Conservation (phyloP, 768 basidiomycete species). For the Leucocoprinus leucothites region DNA sequence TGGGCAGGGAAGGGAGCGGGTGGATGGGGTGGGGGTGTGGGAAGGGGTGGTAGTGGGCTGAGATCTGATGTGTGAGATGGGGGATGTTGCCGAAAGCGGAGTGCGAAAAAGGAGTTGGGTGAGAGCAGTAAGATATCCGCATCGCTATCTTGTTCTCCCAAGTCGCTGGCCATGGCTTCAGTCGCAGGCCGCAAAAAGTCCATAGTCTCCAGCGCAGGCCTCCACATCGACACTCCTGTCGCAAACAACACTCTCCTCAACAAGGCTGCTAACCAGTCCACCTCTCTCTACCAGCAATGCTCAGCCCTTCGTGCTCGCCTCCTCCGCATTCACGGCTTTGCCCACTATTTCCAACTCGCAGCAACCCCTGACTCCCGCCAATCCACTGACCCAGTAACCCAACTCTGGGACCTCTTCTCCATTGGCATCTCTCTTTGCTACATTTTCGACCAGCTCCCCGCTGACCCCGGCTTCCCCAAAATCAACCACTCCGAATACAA, state of each 20-base stretch:
- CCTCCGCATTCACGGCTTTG: slow-evolving; percentile 73
- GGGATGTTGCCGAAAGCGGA: slow-evolving; percentile 7
- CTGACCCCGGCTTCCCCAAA: slow-evolving; percentile 54
- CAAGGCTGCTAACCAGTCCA: slow-evolving; percentile 82
- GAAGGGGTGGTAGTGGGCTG: not conserved
- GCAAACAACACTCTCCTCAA: slow-evolving; percentile 87
- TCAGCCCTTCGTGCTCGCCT: slow-evolving; percentile 73
- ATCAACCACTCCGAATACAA: slow-evolving; percentile 66
- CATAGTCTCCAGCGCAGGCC: slow-evolving; percentile 58
- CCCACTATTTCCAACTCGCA: slow-evolving; percentile 64
- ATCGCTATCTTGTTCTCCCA: slow-evolving; percentile 16
- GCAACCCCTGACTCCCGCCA: slow-evolving; percentile 58
- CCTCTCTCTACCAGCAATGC: slow-evolving; percentile 92
- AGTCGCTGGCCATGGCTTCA: slow-evolving; percentile 37
- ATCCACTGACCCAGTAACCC: slow-evolving; percentile 89
- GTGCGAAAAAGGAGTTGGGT: not conserved
- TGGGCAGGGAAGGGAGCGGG: not conserved
- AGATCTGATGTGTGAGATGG: not conserved
- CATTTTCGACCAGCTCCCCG: slow-evolving; percentile 89
- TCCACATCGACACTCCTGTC: slow-evolving; percentile 72
- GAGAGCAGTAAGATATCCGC: not conserved
- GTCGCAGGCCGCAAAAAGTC: slow-evolving; percentile 79
- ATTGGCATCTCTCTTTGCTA: slow-evolving; percentile 93
- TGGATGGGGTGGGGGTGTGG: not conserved
- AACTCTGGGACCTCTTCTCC: slow-evolving; percentile 92